Base-by-base conservation (phyloP, 2,329 filamentous ascomycete genomes). In the Colletotrichum cordylinicola region DNA sequence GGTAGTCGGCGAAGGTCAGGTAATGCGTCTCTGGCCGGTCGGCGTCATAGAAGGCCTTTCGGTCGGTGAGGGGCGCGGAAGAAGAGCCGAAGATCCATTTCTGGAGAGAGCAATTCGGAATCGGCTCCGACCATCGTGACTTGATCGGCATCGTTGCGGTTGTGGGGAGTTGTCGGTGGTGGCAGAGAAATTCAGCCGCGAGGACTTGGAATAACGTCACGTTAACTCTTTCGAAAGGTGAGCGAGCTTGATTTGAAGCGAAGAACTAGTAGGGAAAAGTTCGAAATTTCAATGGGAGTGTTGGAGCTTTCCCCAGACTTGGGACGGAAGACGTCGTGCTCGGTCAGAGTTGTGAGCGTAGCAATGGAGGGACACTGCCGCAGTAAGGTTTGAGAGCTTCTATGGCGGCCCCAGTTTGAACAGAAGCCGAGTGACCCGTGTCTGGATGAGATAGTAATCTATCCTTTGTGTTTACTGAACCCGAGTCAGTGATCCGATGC, bases 21-120 rank as follows among this genome's bases (percentile, higher is more conserved):
- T 89, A 92, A 79, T 94, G 91, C 10, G 90, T 92, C 8, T 94
- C 90, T 2, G 95, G 93, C 2, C 89, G 86, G 43, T 91, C 89
- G 10, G 94, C 91, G 79, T 96, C 94, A 67, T 95, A 87, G 79
- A 93, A 91, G 43, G 86, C 84, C 69, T 86, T 84, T 61, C 82
- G 84, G 65, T 89, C 84, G 3, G 85, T 79, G 8, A 91, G 83
- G 8, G 85, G 82, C 8, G 80, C 85, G 52, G 82, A 85, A 2
- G 86, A 84, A 4, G 88, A 88, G 21, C 86, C 88, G 71, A 92
- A 91, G 10, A 91, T 87, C 87, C 89, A 91, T 83, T 87, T 86
- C 77, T 88, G 90, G 43, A 92, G 82, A 2, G 90, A 91, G 80
- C 86, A 87, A 39, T 83, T 83, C 37, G 88, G 88, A 43, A 91